A percentile compares a stretch with the other conserved stretches of the same genome.
Conservation (phyloP, 371 early-diverging fungal species). For the Mucor mucedo region DNA sequence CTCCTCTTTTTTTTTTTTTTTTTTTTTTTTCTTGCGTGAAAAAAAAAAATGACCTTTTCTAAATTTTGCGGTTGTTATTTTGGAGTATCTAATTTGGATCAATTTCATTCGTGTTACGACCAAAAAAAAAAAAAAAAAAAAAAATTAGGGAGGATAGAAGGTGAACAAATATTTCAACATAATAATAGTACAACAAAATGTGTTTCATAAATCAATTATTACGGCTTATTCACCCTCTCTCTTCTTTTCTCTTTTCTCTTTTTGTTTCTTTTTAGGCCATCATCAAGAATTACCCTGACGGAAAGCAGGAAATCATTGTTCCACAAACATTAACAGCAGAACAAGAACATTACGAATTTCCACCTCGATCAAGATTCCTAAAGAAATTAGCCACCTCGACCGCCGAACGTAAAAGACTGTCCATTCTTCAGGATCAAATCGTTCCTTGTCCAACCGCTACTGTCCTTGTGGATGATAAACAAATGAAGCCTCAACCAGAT, state of each 20-base stretch:
- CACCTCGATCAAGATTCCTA: conserved; percentile 48
- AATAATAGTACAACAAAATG: background rate
- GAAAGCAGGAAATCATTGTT: conserved; percentile 50
- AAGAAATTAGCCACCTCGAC: conserved; percentile 44
- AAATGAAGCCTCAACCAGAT: conserved; percentile 30
- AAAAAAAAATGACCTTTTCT: background rate
- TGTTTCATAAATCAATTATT: conserved; percentile 23
- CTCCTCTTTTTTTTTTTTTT: conserved; percentile 8
- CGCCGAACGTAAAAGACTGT: conserved; percentile 28
- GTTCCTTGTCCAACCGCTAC: conserved; percentile 9
- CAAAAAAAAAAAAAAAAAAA: background rate
- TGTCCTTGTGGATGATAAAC: background rate
- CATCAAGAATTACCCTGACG: conserved; percentile 47
- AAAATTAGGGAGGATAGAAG: background rate
- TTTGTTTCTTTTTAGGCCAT: conserved; percentile 32
- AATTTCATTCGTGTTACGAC: conserved; percentile 3
- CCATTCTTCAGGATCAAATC: conserved; percentile 20
- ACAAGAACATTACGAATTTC: conserved; percentile 54
- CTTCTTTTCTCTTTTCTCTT: conserved; percentile 3
- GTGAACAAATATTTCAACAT: background rate
- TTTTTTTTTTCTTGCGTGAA: conserved; percentile 1
- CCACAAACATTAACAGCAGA: conserved; percentile 53
- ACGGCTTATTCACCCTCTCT: background rate
- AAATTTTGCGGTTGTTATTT: background rate
- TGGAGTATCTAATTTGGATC: background rate